A percentile compares a stretch with the other conserved stretches of the same genome.
Evolutionary conservation across 78 protist species (phyloP).

Genomic region (Kipferlia bialata): DNA sequence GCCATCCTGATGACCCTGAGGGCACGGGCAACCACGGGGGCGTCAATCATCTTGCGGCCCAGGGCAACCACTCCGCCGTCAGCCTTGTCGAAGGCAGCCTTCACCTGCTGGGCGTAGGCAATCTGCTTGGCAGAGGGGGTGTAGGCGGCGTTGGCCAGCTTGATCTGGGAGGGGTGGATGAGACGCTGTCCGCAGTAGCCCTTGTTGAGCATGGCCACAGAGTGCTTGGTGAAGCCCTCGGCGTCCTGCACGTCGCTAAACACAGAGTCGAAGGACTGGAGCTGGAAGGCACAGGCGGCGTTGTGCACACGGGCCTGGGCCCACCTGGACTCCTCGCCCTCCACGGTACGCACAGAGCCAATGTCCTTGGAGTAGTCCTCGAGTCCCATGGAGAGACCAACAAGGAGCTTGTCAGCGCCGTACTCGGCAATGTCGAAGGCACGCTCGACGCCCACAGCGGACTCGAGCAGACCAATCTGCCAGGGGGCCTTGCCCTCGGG

Average conservation of each 20-base stretch:
- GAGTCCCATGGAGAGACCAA: conserved; percentile 21
- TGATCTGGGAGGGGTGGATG: conserved; percentile 21
- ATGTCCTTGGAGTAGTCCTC: conserved; percentile 20
- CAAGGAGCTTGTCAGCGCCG: not conserved
- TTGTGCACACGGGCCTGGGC: conserved; percentile 23
- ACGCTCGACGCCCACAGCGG: conserved; percentile 27
- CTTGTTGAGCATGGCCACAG: not conserved
- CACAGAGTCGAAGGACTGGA: conserved; percentile 13
- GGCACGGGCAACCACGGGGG: conserved; percentile 24
- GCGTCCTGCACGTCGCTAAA: conserved; percentile 12
- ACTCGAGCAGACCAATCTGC: conserved; percentile 16
- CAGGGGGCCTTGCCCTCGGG: not conserved
- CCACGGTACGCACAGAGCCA: conserved; percentile 12
- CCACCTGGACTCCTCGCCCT: conserved; percentile 18
- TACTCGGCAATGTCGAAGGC: conserved; percentile 5
- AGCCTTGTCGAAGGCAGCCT: conserved; percentile 11
- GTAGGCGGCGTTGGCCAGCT: conserved; percentile 3
- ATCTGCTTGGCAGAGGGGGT: not conserved
- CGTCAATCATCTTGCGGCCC: conserved; percentile 19
- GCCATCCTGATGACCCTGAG: not conserved
- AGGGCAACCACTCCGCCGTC: conserved; percentile 1
- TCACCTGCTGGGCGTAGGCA: not conserved
- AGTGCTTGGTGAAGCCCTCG: conserved; percentile 2
- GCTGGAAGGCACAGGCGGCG: conserved; percentile 12
- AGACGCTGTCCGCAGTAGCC: conserved; percentile 17